phyloP scores from a whole-genome alignment of 2,329 filamentous ascomycete species.

The Paecilomyces sp. region DNA sequence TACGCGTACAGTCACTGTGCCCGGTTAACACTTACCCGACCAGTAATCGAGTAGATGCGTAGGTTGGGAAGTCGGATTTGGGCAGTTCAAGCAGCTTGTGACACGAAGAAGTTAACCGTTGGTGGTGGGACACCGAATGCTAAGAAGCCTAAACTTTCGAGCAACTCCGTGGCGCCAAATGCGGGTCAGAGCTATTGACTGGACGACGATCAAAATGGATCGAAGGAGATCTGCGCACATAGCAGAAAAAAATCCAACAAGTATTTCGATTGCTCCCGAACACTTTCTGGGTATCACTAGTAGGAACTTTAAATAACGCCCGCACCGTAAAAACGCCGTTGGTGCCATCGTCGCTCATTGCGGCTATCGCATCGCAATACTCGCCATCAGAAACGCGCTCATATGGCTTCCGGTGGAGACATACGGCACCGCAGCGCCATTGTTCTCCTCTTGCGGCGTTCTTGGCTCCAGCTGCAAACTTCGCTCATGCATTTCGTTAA shows the following conservation, averaged over 20 bases:
- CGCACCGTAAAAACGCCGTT: neutral
- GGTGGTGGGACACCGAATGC: neutral
- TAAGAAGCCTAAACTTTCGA: neutral
- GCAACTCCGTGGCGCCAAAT: neutral
- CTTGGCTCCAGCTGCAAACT: conserved; percentile 82
- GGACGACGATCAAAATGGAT: neutral
- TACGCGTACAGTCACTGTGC: neutral
- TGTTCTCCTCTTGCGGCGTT: conserved; percentile 80
- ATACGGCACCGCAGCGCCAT: conserved; percentile 53
- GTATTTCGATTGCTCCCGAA: neutral
- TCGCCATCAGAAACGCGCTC: conserved; percentile 11
- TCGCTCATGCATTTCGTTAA: conserved; percentile 96
- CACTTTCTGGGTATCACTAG: neutral
- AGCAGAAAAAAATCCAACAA: neutral
- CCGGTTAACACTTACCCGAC: neutral
- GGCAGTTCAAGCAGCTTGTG: neutral
- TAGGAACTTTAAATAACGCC: neutral
- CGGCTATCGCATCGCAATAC: conserved; percentile 7
- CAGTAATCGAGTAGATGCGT: neutral
- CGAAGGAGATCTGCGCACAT: neutral
- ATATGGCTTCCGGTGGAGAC: conserved; percentile 10
- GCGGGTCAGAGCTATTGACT: neutral
- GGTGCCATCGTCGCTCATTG: neutral
- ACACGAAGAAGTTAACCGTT: neutral
- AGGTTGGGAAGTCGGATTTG: neutral